Evolutionary conservation across 257 asterid species (phyloP).

Genomic region (Salvia hispanica): DNA sequence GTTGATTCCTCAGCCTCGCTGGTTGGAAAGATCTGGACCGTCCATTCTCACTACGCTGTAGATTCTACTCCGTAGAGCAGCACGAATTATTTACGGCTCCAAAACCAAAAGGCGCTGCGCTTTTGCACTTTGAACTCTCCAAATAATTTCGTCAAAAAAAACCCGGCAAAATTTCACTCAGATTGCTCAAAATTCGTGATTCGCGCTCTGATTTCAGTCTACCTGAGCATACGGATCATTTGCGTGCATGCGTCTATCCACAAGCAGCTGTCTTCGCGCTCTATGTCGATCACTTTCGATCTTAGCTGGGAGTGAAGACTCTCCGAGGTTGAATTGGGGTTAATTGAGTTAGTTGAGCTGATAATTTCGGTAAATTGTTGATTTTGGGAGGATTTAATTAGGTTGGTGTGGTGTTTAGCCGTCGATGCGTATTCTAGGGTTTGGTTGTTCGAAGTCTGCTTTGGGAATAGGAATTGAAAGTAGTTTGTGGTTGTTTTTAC

Average conservation of each 20-base stretch:
- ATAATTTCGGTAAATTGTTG: constrained; percentile 31
- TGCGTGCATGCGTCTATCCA: constrained; percentile 28
- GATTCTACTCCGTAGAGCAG: constrained; percentile 30
- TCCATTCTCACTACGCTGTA: constrained; percentile 27
- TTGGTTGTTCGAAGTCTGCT: constrained; percentile 33
- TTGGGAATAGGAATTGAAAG: constrained; percentile 37
- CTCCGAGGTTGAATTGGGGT: constrained; percentile 25
- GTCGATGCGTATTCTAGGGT: constrained; percentile 46
- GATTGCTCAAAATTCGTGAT: constrained; percentile 34
- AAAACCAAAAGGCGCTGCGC: constrained; percentile 41
- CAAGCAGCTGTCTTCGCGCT: constrained; percentile 9
- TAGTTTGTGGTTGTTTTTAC: constrained; percentile 35
- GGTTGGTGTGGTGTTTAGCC: constrained; percentile 9
- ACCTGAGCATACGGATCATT: constrained; percentile 34
- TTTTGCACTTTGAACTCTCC: constrained; percentile 27
- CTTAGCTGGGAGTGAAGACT: constrained; percentile 40
- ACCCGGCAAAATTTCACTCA: constrained; percentile 19
- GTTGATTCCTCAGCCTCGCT: constrained; percentile 12
- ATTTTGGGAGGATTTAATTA: constrained; percentile 23
- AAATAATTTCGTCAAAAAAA: constrained; percentile 28
- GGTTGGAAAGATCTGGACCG: constrained; percentile 4
- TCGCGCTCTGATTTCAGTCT: constrained; percentile 33
- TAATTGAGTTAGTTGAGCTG: constrained; percentile 26
- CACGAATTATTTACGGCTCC: constrained; percentile 34
- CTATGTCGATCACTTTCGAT: constrained; percentile 33